Conservation (phyloP, 1,139 yeast species). For the Protomyces inundatus region DNA sequence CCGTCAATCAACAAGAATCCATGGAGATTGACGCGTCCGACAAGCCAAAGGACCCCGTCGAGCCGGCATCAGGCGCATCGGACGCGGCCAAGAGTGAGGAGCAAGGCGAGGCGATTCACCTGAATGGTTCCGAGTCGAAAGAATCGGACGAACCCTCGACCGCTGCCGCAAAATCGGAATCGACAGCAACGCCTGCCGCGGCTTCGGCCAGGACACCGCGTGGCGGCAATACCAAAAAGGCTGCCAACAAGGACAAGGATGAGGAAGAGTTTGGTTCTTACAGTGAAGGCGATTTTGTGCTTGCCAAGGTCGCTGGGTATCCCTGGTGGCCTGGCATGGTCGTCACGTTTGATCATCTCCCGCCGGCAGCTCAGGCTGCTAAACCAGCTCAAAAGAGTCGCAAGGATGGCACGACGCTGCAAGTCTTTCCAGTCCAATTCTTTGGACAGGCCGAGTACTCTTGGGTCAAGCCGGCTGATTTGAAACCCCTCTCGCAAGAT, state of each 20-base stretch:
- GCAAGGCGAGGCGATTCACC: too few species aligned
- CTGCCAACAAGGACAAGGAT: constrained; percentile 4
- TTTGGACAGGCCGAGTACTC: constrained; percentile 22
- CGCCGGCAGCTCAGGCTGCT: constrained; percentile 19
- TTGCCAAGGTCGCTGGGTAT: constrained; percentile 25
- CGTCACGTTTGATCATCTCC: constrained; percentile 20
- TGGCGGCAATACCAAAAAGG: not conserved
- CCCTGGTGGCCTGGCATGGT: constrained; percentile 29
- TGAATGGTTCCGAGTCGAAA: too few species aligned
- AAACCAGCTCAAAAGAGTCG: constrained; percentile 10
- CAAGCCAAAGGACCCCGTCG: too few species aligned
- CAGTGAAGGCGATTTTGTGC: constrained; percentile 19
- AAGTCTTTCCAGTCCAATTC: constrained; percentile 18
- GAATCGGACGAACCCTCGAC: too few species aligned
- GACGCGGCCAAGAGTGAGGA: too few species aligned
- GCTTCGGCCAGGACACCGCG: not conserved
- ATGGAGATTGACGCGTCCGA: too few species aligned
- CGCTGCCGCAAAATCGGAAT: not conserved
- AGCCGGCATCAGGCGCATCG: too few species aligned
- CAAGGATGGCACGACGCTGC: constrained; percentile 17
- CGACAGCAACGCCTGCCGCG: not conserved
- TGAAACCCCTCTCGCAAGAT: constrained; percentile 12
- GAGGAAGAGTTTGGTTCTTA: not conserved
- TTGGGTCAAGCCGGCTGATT: constrained; percentile 19
- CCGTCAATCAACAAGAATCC: too few species aligned